A percentile compares a stretch with the other conserved stretches of the same genome.
phyloP scores from a whole-genome alignment of 2,329 filamentous ascomycete species.

The Penicillium crustosum region DNA sequence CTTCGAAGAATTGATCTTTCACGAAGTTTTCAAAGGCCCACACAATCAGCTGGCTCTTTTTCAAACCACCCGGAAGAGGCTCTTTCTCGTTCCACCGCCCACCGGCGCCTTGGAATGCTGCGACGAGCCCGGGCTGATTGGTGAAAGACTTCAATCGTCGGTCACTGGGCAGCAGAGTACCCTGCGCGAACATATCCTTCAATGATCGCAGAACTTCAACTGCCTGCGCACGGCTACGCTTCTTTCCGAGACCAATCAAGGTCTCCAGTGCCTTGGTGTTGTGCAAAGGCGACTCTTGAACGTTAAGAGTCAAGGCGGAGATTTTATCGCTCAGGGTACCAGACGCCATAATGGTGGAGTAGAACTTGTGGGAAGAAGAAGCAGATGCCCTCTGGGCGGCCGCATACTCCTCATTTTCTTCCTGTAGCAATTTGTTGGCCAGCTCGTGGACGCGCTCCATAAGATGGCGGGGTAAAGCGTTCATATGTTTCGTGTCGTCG shows the following conservation, averaged over 20 bases:
- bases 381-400: slow-evolving; percentile 69
- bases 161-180: slow-evolving; percentile 77
- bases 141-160: slow-evolving; percentile 78
- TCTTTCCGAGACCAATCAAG: slow-evolving; percentile 77
- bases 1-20: slow-evolving; percentile 89
- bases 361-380: slow-evolving; percentile 89
- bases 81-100: slow-evolving; percentile 68
- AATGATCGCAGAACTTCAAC: slow-evolving; percentile 89
- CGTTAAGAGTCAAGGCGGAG: slow-evolving; percentile 86
- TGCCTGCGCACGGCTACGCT: slow-evolving; percentile 89
- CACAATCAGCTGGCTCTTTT: slow-evolving; percentile 73
- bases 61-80: slow-evolving; percentile 69
- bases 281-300: slow-evolving; percentile 95
- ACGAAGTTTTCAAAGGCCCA: slow-evolving; percentile 97
- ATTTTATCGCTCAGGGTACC: slow-evolving; percentile 97
- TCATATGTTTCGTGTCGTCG: slow-evolving; percentile 47
- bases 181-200: slow-evolving; percentile 90
- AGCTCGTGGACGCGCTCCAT: slow-evolving; percentile 63
- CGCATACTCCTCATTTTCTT: slow-evolving; percentile 74
- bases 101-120: slow-evolving; percentile 64
- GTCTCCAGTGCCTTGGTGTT: slow-evolving; percentile 87
- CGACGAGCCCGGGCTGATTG: slow-evolving; percentile 73
- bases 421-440: slow-evolving; percentile 71
- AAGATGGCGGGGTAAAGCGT: slow-evolving; percentile 51
- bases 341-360: slow-evolving; percentile 94